phyloP scores from a whole-genome alignment of 306 rosid genomes.

The Chamaecrista fasciculata region DNA sequence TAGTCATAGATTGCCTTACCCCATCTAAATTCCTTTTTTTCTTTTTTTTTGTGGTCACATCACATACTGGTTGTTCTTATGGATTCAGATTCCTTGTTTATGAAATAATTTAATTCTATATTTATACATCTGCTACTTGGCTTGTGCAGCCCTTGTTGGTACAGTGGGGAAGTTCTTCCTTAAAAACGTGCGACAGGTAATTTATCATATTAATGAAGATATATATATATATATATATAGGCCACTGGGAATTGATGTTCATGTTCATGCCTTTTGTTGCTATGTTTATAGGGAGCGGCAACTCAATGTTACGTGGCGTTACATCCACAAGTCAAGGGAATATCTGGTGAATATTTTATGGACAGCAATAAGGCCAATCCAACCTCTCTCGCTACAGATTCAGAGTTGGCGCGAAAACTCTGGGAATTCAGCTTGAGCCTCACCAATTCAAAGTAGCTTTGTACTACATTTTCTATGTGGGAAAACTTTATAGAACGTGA shows the following conservation, averaged over 20 bases:
- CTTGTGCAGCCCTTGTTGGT: conserved; percentile 51
- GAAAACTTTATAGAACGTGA: conserved; percentile 8
- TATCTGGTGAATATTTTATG: conserved; percentile 57
- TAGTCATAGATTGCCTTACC: no score
- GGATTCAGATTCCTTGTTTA: background rate
- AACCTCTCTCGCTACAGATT: conserved; percentile 53
- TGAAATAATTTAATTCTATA: background rate
- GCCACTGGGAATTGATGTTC: background rate
- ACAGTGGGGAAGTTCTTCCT: conserved; percentile 50
- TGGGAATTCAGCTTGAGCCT: conserved; percentile 75
- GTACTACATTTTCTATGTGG: background rate
- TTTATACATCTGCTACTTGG: conserved; percentile 21
- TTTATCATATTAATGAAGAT: background rate
- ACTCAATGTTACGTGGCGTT: conserved; percentile 80
- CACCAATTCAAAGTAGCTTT: conserved; percentile 39
- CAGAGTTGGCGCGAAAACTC: conserved; percentile 51
- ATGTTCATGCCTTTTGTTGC: conserved; percentile 17
- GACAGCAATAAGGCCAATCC: conserved; percentile 56
- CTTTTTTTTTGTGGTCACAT: background rate
- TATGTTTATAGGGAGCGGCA: conserved; percentile 70
- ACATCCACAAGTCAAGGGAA: conserved; percentile 68
- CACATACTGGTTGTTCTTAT: conserved; percentile 19
- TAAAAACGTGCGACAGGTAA: conserved; percentile 71
- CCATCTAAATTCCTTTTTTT: background rate
- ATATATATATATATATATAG: no score